phyloP scores from a whole-genome alignment of 2,329 filamentous ascomycete species.

The Cladosporium oxysporum region DNA sequence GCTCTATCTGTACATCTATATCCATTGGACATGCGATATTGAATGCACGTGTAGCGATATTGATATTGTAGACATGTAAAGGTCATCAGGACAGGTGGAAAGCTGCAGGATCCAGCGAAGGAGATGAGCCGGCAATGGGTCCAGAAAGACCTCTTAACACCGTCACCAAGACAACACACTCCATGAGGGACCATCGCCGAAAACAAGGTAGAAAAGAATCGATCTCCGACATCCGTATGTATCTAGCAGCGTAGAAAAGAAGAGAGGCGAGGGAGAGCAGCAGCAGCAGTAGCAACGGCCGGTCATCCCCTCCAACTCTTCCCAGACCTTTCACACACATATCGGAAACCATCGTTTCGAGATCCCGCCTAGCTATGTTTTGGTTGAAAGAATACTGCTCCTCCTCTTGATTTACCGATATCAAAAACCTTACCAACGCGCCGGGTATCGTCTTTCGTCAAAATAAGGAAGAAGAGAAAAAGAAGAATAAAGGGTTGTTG shows the following conservation, averaged over 20 bases:
- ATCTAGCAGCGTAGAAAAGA: neutral
- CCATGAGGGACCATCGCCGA: too few relatives aligned
- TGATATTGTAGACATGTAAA: too few relatives aligned
- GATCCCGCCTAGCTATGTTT: neutral
- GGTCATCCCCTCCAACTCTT: neutral
- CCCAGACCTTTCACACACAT: neutral
- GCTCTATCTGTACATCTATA: too few relatives aligned
- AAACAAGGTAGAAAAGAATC: neutral
- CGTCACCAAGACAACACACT: too few relatives aligned
- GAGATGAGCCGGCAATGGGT: too few relatives aligned
- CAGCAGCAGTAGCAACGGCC: neutral
- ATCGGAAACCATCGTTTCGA: neutral
- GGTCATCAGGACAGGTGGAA: too few relatives aligned
- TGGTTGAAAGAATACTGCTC: neutral
- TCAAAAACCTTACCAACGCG: slow-evolving; percentile 3
- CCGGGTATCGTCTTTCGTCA: slow-evolving; percentile 21
- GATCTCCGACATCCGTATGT: neutral
- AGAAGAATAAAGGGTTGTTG: neutral
- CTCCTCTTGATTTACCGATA: neutral
- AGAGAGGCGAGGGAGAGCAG: neutral
- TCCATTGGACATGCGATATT: too few relatives aligned
- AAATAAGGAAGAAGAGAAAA: slow-evolving; percentile 4
- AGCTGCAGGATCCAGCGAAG: too few relatives aligned
- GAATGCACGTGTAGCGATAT: too few relatives aligned
- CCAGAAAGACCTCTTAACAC: too few relatives aligned